Evolutionary conservation across 2,329 filamentous ascomycete genomes (phyloP), one percentile per base, ranked within the genome.

Genomic region (Emmonsiellopsis sp.): DNA sequence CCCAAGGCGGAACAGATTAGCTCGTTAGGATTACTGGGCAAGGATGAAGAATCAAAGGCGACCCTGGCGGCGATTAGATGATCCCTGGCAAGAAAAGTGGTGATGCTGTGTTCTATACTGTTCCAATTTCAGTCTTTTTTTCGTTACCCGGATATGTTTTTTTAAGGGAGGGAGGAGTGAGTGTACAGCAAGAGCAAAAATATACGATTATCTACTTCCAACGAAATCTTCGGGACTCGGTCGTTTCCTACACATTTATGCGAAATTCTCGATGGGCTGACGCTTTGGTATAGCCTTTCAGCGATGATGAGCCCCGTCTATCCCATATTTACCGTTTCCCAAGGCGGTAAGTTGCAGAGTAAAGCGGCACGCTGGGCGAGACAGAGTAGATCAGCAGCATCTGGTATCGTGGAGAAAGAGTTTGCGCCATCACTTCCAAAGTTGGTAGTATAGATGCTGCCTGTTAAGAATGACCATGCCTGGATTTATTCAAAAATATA

Each of bases 1-100:
- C 89, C 89, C 56, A 90, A 82, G 58, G 87, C 87, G 5, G 88
- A 87, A 56, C 83, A 93, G 76, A 94, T 97, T 78, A 80, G 89
- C 71, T 90, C 86, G 69, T 71, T 97, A 57, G 92, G 92, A 44
- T 72, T 96, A 60, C 66, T 97, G 63, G 85, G 86, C 65, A 89
- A 89, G 71, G 86, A 93, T 61, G 87, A 94, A 62, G 87, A 93
- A 62, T 82, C 84, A 53, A 82, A 85, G 67, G 78, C 80, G 66
- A 77, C 77, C 45, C 56, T 77, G 58, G 66, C 58, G 14, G 55
- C 58, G 21, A 27, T 34, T 6, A 32, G 58, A 57, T 56, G 59
- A 52, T 53, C 50, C 45, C 53, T 56, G 57, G 59, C 59, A 54
- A 44, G 36, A 42, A 33, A 55, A 36, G 4, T 48, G 21, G 6